Base-by-base conservation (phyloP, 148 eudicot species). In the Camellia lanceoleosa region DNA sequence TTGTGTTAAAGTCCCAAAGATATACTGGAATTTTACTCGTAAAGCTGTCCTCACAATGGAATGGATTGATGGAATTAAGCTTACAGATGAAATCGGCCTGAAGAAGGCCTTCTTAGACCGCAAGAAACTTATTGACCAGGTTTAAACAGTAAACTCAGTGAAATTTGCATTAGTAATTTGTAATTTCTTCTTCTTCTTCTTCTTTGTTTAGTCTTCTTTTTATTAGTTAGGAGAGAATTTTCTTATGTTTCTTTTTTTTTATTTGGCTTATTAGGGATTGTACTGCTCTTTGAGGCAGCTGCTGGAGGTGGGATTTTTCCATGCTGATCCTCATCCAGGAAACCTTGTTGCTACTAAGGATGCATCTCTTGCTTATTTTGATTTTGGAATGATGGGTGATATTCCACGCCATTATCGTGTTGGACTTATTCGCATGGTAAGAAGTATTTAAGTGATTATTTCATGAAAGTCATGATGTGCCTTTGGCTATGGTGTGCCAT, bases 301-400 rank as follows among this genome's bases (percentile, higher is more conserved):
- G 89, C 93, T 96, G 78, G 99, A 96, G 90, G 99, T 92, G 77
- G 99, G 99, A 20, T 96, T 91, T 86, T 96, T 96, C 83, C 99
- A 96, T 80, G 99, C 99, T 78, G 99, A 96, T 81, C 99, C 99
- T 82, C 99, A 96, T 81, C 99, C 99, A 47, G 99, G 99, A 75
- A 96, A 96, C 83, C 97, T 96, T 77, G 98, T 96, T 86, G 99
- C 99, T 81, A 91, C 93, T 13, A 77, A 84, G 83, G 92, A 89
- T 85, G 99, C 98, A 51, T 89, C 86, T 60, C 92, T 96, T 80
- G 99, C 98, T 78, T 96, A 93, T 85, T 93, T 96, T 85, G 99
- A 96, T 88, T 96, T 96, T 71, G 99, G 99, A 66, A 96, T 96
- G 99, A 96, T 96, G 99, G 99, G 99, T 23, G 89, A 96, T 80